Evolutionary conservation across 495 filamentous ascomycete genomes (phyloP), one percentile per base, ranked within the genome.

Genomic region (Trichoderma erinaceum): DNA sequence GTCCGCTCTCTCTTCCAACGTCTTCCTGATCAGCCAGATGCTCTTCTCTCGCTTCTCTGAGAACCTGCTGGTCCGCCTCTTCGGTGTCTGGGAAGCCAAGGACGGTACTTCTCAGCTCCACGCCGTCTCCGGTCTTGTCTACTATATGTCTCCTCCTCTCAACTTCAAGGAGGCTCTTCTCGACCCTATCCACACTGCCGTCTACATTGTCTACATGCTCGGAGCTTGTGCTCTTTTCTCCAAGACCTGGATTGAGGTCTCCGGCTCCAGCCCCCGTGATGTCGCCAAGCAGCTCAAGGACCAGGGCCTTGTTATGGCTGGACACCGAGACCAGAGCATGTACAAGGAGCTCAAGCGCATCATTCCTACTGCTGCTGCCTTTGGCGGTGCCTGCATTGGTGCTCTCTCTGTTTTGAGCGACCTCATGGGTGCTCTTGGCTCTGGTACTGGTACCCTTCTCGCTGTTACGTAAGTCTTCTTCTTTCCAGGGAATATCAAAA

Each of bases 171-270:
- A 97, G 71, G 95, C 96, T 69, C 85, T 99, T 15, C 80, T 97
- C 64, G 96, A 99, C 81, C 95, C 96, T 41, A 89, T 99, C 72
- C 94, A 99, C 83, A 97, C 96, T 16, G 91, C 89, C 68, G 86
- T 97, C 75, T 99, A 97, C 81, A 93, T 97, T 69, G 85, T 86
- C 63, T 99, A 97, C 82, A 99, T 98, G 92, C 87, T 98, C 66
- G 88, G 90, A 72, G 96, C 96, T 70, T 99, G 96, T 74, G 96
- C 96, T 66, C 86, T 98, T 76, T 99, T 99, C 86, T 97, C 92
- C 79, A 99, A 98, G 91, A 98, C 95, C 29, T 99, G 95, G 96
- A 98, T 99, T 75, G 96, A 99, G 80, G 96, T 99, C 70, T 97
- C 94, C 44, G 96, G 96, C 77, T 97, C 93, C 68, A 91, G 90